Percentiles rank a stretch among this genome's conserved stretches.
phyloP scores from a whole-genome alignment of 176 grass and related monocot species.

The Elymus sibiricus region DNA sequence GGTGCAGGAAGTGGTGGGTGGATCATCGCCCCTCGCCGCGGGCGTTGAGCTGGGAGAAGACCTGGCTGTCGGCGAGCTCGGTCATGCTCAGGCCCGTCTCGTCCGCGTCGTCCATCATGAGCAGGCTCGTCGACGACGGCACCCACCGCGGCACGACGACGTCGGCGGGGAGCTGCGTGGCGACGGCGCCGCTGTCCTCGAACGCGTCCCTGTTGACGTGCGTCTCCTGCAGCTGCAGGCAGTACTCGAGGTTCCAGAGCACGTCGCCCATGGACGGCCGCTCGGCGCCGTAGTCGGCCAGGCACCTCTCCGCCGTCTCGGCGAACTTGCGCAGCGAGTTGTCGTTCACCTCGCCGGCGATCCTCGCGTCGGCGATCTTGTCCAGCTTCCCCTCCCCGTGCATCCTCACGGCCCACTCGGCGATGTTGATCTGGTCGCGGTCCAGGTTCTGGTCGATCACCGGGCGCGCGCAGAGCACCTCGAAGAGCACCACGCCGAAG shows the following conservation, averaged over 20 bases:
- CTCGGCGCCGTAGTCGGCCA: slow-evolving; percentile 48
- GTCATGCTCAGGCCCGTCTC: not conserved
- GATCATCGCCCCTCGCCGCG: slow-evolving; percentile 53
- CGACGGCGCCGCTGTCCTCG: slow-evolving; percentile 45
- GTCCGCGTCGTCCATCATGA: slow-evolving; percentile 11
- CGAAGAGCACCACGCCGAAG: slow-evolving; percentile 68
- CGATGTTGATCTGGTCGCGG: slow-evolving; percentile 55
- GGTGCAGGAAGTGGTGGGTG: not conserved
- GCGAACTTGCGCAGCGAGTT: slow-evolving; percentile 66
- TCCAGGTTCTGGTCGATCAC: slow-evolving; percentile 59
- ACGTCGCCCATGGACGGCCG: slow-evolving; percentile 71
- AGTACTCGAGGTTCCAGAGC: slow-evolving; percentile 73
- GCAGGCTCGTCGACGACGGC: slow-evolving; percentile 32
- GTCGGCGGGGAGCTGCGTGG: slow-evolving; percentile 38
- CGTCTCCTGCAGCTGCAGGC: slow-evolving; percentile 61
- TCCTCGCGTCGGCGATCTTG: slow-evolving; percentile 43
- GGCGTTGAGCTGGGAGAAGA: slow-evolving; percentile 47
- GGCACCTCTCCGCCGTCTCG: slow-evolving; percentile 52
- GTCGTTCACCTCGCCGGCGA: slow-evolving; percentile 35
- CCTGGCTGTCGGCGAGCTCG: slow-evolving; percentile 21
- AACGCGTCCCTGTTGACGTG: slow-evolving; percentile 35
- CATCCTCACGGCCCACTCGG: slow-evolving; percentile 51
- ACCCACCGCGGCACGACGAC: slow-evolving; percentile 34
- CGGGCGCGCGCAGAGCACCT: slow-evolving; percentile 69
- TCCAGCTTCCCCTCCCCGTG: slow-evolving; percentile 29